phyloP scores from a whole-genome alignment of 148 eudicot genomes.

The Polygonum aviculare region DNA sequence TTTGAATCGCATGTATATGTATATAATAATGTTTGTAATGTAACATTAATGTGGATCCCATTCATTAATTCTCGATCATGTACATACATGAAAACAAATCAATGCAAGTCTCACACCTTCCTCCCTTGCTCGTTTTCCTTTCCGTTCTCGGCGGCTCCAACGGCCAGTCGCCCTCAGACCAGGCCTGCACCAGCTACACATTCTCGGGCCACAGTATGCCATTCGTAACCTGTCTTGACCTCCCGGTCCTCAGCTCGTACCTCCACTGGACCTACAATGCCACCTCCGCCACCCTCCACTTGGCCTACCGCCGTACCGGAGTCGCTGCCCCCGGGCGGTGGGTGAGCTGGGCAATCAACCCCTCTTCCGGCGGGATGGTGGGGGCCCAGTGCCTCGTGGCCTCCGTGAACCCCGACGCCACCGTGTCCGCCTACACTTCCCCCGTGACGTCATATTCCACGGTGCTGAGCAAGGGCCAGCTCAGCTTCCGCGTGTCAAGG shows the following conservation, averaged over 20 bases:
- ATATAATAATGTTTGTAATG: too few relatives aligned
- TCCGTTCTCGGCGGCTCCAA: background rate
- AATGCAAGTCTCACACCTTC: background rate
- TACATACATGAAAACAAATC: background rate
- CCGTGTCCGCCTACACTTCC: conserved; percentile 45
- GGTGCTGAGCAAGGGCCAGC: conserved; percentile 28
- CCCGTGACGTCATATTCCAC: conserved; percentile 40
- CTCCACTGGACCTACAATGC: conserved; percentile 58
- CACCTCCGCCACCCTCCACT: conserved; percentile 23
- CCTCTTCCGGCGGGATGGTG: conserved; percentile 35
- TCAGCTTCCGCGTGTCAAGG: conserved; percentile 43
- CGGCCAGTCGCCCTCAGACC: conserved; percentile 5
- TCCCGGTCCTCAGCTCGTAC: conserved; percentile 41
- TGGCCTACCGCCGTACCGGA: conserved; percentile 50
- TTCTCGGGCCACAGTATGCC: conserved; percentile 28
- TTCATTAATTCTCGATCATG: too few relatives aligned
- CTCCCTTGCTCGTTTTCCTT: background rate
- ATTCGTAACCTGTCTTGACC: conserved; percentile 46
- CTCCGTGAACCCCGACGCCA: conserved; percentile 31
- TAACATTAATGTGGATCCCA: too few relatives aligned
- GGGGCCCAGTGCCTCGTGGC: conserved; percentile 69
- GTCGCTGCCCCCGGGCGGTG: conserved; percentile 26
- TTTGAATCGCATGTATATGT: background rate
- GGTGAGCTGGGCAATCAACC: conserved; percentile 70
- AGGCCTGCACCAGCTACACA: conserved; percentile 31